These are phyloP conservation scores for Pestalotiopsis sp. DNA, from an alignment of 2,329 filamentous ascomycete genomes.

Conservation along the genomic window DNA sequence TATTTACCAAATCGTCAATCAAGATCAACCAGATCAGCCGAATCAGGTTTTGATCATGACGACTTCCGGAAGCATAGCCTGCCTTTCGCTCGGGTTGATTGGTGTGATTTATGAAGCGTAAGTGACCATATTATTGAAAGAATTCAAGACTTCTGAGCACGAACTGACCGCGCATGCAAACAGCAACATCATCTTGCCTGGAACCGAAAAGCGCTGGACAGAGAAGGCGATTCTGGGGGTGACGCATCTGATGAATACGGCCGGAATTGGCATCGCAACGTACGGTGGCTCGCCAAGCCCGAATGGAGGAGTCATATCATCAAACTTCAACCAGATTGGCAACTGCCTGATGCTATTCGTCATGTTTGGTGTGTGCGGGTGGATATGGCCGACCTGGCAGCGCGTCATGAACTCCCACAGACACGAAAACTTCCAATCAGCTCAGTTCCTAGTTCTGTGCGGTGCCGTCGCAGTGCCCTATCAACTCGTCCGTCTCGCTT, in stretches of 20 bases:
- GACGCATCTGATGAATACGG: background rate
- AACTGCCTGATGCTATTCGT: background rate
- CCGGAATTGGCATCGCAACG: background rate
- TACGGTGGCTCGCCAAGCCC: background rate
- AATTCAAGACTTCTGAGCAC: background rate
- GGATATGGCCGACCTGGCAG: conserved; percentile 3
- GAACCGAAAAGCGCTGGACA: background rate
- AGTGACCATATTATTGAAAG: background rate
- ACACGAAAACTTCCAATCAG: background rate
- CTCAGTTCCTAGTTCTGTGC: background rate
- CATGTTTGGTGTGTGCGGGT: background rate
- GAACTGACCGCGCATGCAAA: background rate
- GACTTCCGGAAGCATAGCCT: background rate
- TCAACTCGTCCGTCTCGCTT: background rate
- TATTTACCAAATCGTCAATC: background rate
- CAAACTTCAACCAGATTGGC: background rate
- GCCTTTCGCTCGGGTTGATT: background rate
- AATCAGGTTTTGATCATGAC: background rate
- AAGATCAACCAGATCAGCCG: background rate
- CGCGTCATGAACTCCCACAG: background rate
- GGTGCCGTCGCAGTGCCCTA: background rate
- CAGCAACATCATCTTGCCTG: background rate
- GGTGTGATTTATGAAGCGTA: background rate
- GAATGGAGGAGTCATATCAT: background rate
- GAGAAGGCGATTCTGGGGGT: background rate